Evolutionary conservation across 805 yeast species (phyloP).

Genomic region (Cyberlindnera euphorbiiphila): DNA sequence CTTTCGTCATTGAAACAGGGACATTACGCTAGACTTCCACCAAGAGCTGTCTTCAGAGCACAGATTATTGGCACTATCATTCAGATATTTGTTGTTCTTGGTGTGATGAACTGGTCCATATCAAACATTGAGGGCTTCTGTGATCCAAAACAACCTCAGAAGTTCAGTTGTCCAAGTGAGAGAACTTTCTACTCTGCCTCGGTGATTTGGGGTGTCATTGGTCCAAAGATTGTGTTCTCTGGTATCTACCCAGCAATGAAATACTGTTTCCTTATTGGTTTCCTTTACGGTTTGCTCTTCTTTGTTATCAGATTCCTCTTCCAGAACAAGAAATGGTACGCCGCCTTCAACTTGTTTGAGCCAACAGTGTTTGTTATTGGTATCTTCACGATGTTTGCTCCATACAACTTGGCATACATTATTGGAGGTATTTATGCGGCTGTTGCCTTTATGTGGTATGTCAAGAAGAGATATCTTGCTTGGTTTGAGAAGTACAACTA

Average conservation of each 20-base stretch:
- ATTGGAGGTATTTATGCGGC: slow-evolving; percentile 29
- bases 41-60: slow-evolving; percentile 52
- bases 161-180: slow-evolving; percentile 38
- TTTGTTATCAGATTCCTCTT: slow-evolving; percentile 29
- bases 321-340: slow-evolving; percentile 8
- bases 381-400: slow-evolving; percentile 41
- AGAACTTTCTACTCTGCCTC: slow-evolving; percentile 37
- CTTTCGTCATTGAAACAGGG: slow-evolving; percentile 40
- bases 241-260: slow-evolving; percentile 57
- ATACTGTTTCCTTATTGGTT: slow-evolving; percentile 63
- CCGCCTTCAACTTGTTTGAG: slow-evolving; percentile 29
- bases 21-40: slow-evolving; percentile 57
- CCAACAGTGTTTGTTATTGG: slow-evolving; percentile 53
- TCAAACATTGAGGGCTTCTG: slow-evolving; percentile 34
- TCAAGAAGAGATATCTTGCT: slow-evolving; percentile 38
- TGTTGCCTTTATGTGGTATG: slow-evolving; percentile 44
- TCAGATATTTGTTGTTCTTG: slow-evolving; percentile 29
- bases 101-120: slow-evolving; percentile 35
- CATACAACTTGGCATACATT: slow-evolving; percentile 44
- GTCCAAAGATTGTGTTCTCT: slow-evolving; percentile 52
- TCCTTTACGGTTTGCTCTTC: slow-evolving; percentile 32
- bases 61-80: slow-evolving; percentile 34
- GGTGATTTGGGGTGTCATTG: slow-evolving; percentile 53
- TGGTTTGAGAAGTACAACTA: slow-evolving; percentile 50
- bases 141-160: slow-evolving; percentile 32